phyloP scores from a whole-genome alignment of 2,329 filamentous ascomycete species.

The Cryphonectria radicalis region DNA sequence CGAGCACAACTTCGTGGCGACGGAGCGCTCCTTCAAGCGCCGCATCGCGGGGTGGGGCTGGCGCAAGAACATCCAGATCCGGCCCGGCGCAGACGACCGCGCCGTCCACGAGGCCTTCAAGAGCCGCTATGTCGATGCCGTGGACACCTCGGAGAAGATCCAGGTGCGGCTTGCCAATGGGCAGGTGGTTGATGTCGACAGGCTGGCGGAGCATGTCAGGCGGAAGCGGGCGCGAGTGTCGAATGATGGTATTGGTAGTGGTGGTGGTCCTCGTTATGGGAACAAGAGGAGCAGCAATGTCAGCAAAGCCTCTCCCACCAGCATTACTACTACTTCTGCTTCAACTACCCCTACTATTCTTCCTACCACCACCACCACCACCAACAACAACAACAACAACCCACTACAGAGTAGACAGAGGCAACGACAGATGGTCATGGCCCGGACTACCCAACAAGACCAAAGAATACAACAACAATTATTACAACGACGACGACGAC shows the following conservation, averaged over 20 bases:
- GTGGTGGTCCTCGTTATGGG: background rate
- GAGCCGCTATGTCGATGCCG: constrained; percentile 6
- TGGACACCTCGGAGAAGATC: constrained; percentile 2
- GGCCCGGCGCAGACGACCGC: constrained; percentile 7
- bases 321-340: background rate
- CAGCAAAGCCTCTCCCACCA: background rate
- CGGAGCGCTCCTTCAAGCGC: constrained; percentile 13
- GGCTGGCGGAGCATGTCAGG: constrained; percentile 13
- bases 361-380: background rate
- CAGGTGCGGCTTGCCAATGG: constrained; percentile 16
- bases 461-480: background rate
- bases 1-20: constrained; percentile 17
- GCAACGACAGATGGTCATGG: background rate
- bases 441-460: background rate
- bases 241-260: background rate
- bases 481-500: no score
- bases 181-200: constrained; percentile 9
- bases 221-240: constrained; percentile 1
- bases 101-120: constrained; percentile 6
- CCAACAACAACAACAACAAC: background rate
- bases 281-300: background rate
- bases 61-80: constrained; percentile 20
- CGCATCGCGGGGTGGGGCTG: constrained; percentile 18
- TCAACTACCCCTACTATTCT: background rate
- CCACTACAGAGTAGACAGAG: background rate